Conservation (phyloP, 2,329 filamentous ascomycete species). For the Arthrobotrys entomopaga region DNA sequence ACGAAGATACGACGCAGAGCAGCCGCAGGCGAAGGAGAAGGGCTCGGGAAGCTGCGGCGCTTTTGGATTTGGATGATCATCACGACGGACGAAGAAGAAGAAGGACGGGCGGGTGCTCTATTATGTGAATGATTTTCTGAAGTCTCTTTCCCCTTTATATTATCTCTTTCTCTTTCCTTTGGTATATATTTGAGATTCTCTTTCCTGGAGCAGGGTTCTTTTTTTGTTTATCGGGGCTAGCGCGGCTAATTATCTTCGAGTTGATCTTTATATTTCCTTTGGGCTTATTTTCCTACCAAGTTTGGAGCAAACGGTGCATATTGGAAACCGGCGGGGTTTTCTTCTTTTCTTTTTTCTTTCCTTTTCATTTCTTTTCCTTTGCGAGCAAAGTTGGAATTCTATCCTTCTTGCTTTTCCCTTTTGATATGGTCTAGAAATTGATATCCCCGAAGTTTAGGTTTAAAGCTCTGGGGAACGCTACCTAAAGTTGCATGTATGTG, state of each 20-base stretch:
- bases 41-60: conserved; percentile 82
- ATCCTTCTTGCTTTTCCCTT: not conserved
- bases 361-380: conserved; percentile 9
- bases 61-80: conserved; percentile 78
- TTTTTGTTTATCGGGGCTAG: conserved; percentile 5
- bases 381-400: conserved; percentile 17
- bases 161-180: conserved; percentile 11
- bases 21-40: conserved; percentile 76
- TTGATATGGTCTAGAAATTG: conserved; percentile 14
- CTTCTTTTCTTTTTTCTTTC: not conserved
- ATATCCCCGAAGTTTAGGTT: conserved; percentile 9
- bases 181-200: conserved; percentile 13
- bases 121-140: conserved; percentile 32
- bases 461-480: not conserved
- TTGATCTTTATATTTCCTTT: not conserved
- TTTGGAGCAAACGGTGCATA: not conserved
- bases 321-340: not conserved
- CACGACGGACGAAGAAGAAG: conserved; percentile 31
- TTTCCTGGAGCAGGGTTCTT: conserved; percentile 6
- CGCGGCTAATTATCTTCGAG: conserved; percentile 24
- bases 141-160: not conserved
- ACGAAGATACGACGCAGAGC: conserved; percentile 77
- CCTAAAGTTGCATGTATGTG: too few species aligned
- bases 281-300: not conserved
- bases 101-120: conserved; percentile 40